Evolutionary conservation across 306 rosid species (phyloP).

Genomic region (Trifolium pratense): DNA sequence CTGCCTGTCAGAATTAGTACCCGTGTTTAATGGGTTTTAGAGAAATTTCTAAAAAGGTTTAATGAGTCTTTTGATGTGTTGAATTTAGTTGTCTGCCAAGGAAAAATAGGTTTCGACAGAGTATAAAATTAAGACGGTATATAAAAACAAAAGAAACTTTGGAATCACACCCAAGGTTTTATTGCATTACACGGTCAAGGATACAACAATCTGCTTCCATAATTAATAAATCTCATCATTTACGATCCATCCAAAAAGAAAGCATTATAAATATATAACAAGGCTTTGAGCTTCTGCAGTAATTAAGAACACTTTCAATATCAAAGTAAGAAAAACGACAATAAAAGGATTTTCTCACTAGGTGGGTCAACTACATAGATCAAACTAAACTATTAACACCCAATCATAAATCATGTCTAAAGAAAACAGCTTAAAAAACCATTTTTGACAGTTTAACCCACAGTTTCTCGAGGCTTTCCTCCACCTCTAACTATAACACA

Average conservation of each 20-base stretch:
- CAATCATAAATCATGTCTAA: not conserved
- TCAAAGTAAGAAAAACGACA: not conserved
- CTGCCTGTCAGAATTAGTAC: not conserved
- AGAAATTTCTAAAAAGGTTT: conserved; percentile 3
- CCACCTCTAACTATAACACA: not conserved
- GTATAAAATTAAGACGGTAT: conserved; percentile 13
- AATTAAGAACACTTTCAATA: not conserved
- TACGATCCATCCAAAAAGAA: conserved; percentile 5
- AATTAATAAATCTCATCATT: conserved; percentile 1
- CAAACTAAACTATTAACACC: not conserved
- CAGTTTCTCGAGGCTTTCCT: not conserved
- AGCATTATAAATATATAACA: not conserved
- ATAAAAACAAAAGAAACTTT: conserved; percentile 15
- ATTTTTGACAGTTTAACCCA: not conserved
- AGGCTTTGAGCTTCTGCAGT: not conserved
- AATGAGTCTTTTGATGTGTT: not conserved
- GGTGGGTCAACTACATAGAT: not conserved
- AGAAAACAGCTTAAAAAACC: not conserved
- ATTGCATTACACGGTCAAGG: conserved; percentile 27
- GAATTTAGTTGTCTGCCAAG: not conserved
- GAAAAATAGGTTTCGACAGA: not conserved
- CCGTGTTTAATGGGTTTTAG: not conserved
- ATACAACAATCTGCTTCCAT: conserved; percentile 10
- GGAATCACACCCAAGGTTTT: conserved; percentile 13
- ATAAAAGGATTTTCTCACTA: not conserved